Conservation (phyloP, 176 grass and related monocot genomes). For the maize (Zea mays) region Zm-B73-REFERENCE-NAM-5.0 NC_050099.1:219091501-219092000, state of each 20-base stretch:
- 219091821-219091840: slow-evolving; percentile 5
- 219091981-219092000: neutral
- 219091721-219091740: neutral
- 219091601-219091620: slow-evolving; percentile 53
- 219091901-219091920: neutral
- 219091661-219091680: neutral
- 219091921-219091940: neutral
- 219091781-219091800: neutral
- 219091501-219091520: slow-evolving; percentile 66
- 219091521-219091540: slow-evolving; percentile 46
- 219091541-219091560: slow-evolving; percentile 54
- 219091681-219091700: neutral
- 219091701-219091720: neutral
- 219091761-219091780: neutral
- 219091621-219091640: slow-evolving; percentile 24
- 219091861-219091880: neutral
- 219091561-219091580: slow-evolving; percentile 42
- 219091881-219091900: neutral
- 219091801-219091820: neutral
- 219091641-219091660: slow-evolving; percentile 14
- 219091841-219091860: neutral
- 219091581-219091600: slow-evolving; percentile 47
- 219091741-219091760: neutral
- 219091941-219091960: neutral
- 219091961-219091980: neutral